Evolutionary conservation across 306 rosid genomes (phyloP), one percentile per base, ranked within the genome.

Genomic region (Luffa aegyptiaca): DNA sequence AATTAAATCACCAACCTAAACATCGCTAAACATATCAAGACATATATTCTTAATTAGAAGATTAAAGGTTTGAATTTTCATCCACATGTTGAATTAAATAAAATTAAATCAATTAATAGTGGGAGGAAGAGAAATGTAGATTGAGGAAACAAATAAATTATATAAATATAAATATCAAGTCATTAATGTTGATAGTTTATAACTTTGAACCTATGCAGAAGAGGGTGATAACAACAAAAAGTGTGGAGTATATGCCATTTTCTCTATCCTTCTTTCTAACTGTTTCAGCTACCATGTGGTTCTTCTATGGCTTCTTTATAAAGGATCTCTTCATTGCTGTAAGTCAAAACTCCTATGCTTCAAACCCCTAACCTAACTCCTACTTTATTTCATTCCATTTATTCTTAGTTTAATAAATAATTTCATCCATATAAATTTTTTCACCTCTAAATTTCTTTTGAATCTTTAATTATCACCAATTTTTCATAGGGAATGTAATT

Each of bases 191-290:
- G 2, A 48, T 66, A 66, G 8, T 66, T 68, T 68, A 3, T 0
- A 10, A 39, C 42, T 45, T 14, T 37, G 5, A 36, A 66, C 16
- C n/a, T 8, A 42, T 86, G 88, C 91, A 91, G 96, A 91, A 86
- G 81, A 83, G 56, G 86, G 96, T 91, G 26, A 81, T 91, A 11
- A 89, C 76, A 82, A 88, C 91, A 39, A 91, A 41, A 72, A 91
- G 96, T 69, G 93, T 89, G 5, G 90, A 91, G 80, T 85, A 51
- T 86, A 89, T 91, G 93, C 93, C 96, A 37, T 89, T 89, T 82
- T 26, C 81, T 8, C 77, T 91, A 57, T 91, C 96, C 58, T 55
- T 91, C 20, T 87, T 83, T 78, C 93, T 91, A 2, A 86, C 88
- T 5, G 75, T 91, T 4, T 84, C 90, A 16, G 93, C 90, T 58